Evolutionary conservation across 116 monocot species (phyloP), one percentile per base, ranked within the genome.

Genomic region (Cymodocea nodosa): DNA sequence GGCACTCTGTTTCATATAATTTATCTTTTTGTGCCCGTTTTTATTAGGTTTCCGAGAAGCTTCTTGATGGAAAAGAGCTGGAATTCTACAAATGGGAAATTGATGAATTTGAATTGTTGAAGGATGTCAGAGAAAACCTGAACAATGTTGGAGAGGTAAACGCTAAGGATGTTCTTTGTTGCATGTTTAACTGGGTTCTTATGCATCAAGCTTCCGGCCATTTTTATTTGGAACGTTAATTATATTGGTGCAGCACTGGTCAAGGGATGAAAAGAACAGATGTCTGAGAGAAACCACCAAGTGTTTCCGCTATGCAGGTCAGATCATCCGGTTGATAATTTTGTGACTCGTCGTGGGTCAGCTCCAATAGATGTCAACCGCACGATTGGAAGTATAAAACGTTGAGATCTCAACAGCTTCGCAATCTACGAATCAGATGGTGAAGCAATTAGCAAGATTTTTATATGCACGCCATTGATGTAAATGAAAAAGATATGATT

Each of bases 21-120:
- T 15, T 25, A 24, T 58, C 25, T 18, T 18, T 11, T 50, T 69
- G 16, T 5, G 20, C 63, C 52, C 61, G 56, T 23, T 59, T n/a
- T 13, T 4, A 17, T 3, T 51, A 77, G 72, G 71, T 72, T 49
- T 71, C 59, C 23, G 54, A 80, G 60, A 85, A 80, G 60, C 85
- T 97, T 59, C 66, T 83, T 30, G 70, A 75, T 66, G 88, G 76
- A 59, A 79, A 69, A 68, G 85, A 90, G 48, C 75, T 97, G 5
- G 97, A 97, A 68, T 85, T 97, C 74, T 85, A 97, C 78, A 97
- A 78, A 71, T 91, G 97, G 90, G 84, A 90, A 34, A 74, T 76
- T 9, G 85, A 91, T 77, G 80, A 53, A 15, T 62, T 74, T 23
- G 63, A 66, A 64, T 57, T 85, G 70, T 64, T 97, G 67, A 85